Conservation (phyloP, 495 filamentous ascomycete species). For the Hypoxylon perforatum region DNA sequence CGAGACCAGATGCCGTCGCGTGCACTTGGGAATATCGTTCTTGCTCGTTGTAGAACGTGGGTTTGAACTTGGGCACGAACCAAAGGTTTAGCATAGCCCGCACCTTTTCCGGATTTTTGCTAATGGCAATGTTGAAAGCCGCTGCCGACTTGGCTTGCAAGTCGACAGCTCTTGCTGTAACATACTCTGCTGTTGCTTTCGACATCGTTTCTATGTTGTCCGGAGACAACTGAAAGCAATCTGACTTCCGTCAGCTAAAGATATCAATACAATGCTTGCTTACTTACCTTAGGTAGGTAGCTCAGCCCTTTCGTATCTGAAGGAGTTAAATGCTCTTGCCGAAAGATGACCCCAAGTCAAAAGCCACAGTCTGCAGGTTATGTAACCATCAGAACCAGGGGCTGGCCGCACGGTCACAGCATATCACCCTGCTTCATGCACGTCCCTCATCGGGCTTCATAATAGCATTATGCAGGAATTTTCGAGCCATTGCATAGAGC, state of each 20-base stretch:
- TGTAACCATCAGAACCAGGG: neutral
- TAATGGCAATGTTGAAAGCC: constrained; percentile 30
- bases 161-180: constrained; percentile 25
- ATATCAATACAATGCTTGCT: neutral
- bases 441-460: too few relatives aligned
- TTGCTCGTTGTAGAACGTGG: constrained; percentile 40
- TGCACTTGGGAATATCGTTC: constrained; percentile 5
- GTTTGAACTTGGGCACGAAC: constrained; percentile 45
- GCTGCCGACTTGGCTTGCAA: constrained; percentile 32
- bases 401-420: neutral
- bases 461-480: too few relatives aligned
- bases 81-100: constrained; percentile 45
- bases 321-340: neutral
- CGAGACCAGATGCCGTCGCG: constrained; percentile 11
- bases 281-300: too few relatives aligned
- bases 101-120: constrained; percentile 45
- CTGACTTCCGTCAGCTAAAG: neutral
- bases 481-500: neutral
- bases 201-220: constrained; percentile 10
- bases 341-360: constrained; percentile 1
- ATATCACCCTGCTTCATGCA: constrained; percentile 9
- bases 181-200: constrained; percentile 26
- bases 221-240: neutral
- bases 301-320: neutral
- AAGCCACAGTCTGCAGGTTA: neutral